phyloP scores from a whole-genome alignment of 108 stramenopile species.

The Bacterosira constricta region DNA sequence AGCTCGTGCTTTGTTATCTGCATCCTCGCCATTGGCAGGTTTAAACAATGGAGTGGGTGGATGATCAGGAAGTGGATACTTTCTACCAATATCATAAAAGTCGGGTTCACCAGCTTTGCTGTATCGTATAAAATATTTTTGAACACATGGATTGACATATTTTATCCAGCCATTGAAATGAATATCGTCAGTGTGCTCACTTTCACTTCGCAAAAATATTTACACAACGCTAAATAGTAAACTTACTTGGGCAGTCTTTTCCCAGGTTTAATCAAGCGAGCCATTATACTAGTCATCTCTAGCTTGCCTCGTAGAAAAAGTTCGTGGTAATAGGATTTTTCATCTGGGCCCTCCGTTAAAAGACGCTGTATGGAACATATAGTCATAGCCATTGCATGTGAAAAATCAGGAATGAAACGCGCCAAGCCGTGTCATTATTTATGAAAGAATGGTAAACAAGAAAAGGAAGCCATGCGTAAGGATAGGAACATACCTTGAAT shows the following conservation, averaged over 20 bases:
- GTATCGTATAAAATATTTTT: neutral
- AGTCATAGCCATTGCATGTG: neutral
- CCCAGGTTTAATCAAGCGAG: conserved; percentile 5
- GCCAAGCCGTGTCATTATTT: neutral
- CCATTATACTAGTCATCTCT: neutral
- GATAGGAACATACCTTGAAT: conserved; percentile 1
- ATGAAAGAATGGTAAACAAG: neutral
- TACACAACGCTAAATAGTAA: too few relatives aligned
- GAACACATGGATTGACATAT: neutral
- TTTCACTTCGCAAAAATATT: too few relatives aligned
- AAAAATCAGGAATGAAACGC: neutral
- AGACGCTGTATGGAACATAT: neutral
- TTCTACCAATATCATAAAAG: neutral
- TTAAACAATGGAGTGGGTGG: neutral
- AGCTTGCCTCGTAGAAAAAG: neutral
- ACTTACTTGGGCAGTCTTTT: conserved; percentile 6
- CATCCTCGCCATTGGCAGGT: neutral
- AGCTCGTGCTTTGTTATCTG: too few relatives aligned
- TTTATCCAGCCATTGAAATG: neutral
- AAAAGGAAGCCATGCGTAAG: too few relatives aligned
- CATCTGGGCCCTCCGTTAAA: neutral
- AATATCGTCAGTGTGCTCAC: neutral
- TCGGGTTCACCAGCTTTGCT: conserved; percentile 4
- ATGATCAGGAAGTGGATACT: neutral
- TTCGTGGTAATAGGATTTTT: neutral